A percentile compares a stretch with the other conserved stretches of the same genome.
Conservation (phyloP, 805 yeast species). For the Yarrowia sp. region DNA sequence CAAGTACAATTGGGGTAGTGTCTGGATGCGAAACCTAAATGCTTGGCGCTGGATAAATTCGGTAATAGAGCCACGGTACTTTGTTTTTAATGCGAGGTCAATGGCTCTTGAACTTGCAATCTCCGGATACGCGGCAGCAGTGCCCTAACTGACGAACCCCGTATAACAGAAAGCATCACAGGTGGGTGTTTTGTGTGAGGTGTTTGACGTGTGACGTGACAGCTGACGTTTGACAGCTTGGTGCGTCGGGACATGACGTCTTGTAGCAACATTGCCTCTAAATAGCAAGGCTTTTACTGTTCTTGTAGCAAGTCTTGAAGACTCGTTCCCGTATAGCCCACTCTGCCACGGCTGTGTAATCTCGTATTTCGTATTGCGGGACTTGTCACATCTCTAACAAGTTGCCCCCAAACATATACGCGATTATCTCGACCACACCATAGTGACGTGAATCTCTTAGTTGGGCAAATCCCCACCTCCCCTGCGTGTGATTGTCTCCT, state of each 20-base stretch:
- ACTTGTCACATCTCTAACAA: too few species aligned
- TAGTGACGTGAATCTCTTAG: background rate
- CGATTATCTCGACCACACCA: too few species aligned
- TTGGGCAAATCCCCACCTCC: background rate
- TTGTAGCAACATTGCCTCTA: too few species aligned
- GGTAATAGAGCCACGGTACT: background rate
- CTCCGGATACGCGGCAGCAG: slow-evolving; percentile 1
- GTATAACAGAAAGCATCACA: too few species aligned
- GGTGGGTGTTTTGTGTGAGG: too few species aligned
- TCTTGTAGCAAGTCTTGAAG: too few species aligned
- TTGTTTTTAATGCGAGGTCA: background rate
- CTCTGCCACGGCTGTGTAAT: background rate
- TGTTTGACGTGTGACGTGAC: too few species aligned
- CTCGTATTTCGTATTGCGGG: too few species aligned
- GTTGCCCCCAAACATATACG: background rate
- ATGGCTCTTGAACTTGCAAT: slow-evolving; percentile 3
- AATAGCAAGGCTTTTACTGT: too few species aligned
- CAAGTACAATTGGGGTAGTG: background rate
- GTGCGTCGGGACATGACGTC: background rate
- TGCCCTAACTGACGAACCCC: background rate
- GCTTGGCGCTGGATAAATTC: background rate
- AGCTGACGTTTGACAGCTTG: background rate
- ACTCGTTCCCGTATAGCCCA: too few species aligned
- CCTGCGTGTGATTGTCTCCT: background rate
- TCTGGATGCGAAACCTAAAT: background rate